These are phyloP conservation scores for Talaromyces rugulosus DNA, from an alignment of 2,329 filamentous ascomycete genomes.

Conservation along the genomic window DNA sequence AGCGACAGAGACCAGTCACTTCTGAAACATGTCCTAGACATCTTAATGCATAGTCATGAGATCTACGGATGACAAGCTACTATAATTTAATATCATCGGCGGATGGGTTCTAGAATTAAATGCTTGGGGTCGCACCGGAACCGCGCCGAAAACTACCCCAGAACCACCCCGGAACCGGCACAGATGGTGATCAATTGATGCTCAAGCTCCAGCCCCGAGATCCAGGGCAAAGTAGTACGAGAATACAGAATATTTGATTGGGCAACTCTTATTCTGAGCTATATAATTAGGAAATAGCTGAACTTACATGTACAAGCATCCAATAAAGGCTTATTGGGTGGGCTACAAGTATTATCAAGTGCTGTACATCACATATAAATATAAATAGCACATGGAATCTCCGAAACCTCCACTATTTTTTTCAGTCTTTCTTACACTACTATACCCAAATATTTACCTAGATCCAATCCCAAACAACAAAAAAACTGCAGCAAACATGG, in stretches of 20 bases:
- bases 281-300: background rate
- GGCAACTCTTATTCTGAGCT: background rate
- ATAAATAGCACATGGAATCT: background rate
- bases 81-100: background rate
- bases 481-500: slow-evolving; percentile 10
- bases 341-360: background rate
- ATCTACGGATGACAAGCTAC: background rate
- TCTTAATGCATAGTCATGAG: background rate
- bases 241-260: background rate
- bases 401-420: background rate
- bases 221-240: background rate
- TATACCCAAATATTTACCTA: background rate
- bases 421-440: background rate
- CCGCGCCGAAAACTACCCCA: background rate
- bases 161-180: background rate
- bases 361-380: background rate
- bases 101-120: background rate
- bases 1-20: too few relatives aligned
- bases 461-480: background rate
- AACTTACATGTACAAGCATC: background rate
- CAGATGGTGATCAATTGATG: background rate
- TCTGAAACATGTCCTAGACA: too few relatives aligned
- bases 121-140: background rate
- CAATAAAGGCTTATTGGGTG: background rate
- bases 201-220: background rate